These are phyloP conservation scores for Heritiera littoralis DNA, from an alignment of 345 rosid genomes.

Conservation along the genomic window DNA sequence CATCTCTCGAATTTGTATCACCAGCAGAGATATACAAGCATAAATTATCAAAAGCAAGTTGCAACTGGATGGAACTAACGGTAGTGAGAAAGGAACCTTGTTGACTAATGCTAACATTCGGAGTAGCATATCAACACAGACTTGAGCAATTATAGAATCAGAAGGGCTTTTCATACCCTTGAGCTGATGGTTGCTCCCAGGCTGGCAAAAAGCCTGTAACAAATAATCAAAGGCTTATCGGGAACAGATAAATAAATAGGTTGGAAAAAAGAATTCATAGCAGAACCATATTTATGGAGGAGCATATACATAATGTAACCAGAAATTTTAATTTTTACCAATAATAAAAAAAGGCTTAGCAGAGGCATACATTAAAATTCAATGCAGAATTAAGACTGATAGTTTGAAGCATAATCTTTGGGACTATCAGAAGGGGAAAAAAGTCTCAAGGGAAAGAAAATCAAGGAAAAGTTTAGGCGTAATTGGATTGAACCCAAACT, in stretches of 20 bases:
- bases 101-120: constrained; percentile 11
- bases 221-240: constrained; percentile 16
- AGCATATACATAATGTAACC: neutral
- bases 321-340: neutral
- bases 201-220: constrained; percentile 71
- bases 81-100: neutral
- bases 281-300: constrained; percentile 2
- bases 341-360: neutral
- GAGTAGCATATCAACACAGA: constrained; percentile 18
- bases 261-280: constrained; percentile 4
- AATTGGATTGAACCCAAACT: neutral
- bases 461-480: neutral
- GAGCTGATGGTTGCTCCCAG: constrained; percentile 81
- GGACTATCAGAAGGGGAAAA: neutral
- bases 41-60: neutral
- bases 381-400: neutral
- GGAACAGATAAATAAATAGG: constrained; percentile 11
- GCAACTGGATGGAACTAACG: neutral
- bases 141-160: constrained; percentile 34
- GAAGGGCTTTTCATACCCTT: constrained; percentile 74
- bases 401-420: neutral
- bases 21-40: neutral
- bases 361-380: neutral
- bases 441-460: neutral
- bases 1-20: neutral